Conservation (phyloP, 805 yeast species). For the Blastobotrys chiropterorum region DNA sequence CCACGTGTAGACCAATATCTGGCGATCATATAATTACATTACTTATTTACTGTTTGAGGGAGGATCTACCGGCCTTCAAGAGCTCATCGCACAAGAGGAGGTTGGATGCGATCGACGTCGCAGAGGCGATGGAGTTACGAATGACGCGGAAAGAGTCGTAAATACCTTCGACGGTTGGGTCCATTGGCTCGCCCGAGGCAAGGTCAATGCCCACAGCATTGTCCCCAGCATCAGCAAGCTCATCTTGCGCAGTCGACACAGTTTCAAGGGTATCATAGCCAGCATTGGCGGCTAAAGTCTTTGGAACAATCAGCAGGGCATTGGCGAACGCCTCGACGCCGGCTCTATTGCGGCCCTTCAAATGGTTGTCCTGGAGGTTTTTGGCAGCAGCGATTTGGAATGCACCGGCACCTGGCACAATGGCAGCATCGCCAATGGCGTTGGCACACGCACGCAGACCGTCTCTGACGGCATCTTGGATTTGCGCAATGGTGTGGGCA, state of each 20-base stretch:
- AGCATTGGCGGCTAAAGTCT: constrained; percentile 84
- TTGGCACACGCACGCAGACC: constrained; percentile 94
- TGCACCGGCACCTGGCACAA: constrained; percentile 97
- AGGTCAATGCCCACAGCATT: constrained; percentile 87
- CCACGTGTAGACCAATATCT: no score
- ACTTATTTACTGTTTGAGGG: constrained; percentile 52
- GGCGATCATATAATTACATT: background rate
- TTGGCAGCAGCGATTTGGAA: constrained; percentile 79
- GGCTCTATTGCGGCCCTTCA: constrained; percentile 79
- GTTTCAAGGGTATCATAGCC: constrained; percentile 92
- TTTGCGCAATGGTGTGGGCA: constrained; percentile 79
- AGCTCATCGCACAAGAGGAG: constrained; percentile 91
- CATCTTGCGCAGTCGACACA: constrained; percentile 83
- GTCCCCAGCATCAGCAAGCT: constrained; percentile 54
- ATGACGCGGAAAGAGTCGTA: constrained; percentile 96
- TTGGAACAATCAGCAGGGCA: constrained; percentile 84
- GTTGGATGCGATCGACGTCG: constrained; percentile 91
- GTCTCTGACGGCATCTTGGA: constrained; percentile 95
- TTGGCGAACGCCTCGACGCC: constrained; percentile 94
- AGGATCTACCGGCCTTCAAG: constrained; percentile 92
- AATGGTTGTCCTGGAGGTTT: constrained; percentile 50
- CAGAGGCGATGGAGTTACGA: constrained; percentile 86
- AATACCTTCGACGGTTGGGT: constrained; percentile 87
- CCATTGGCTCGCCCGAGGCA: constrained; percentile 90
- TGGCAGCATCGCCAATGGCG: constrained; percentile 74